Percentiles rank a stretch among this genome's conserved stretches.
phyloP scores from a whole-genome alignment of 1,284 basidiomycete species.

The Pholiota adiposa region DNA sequence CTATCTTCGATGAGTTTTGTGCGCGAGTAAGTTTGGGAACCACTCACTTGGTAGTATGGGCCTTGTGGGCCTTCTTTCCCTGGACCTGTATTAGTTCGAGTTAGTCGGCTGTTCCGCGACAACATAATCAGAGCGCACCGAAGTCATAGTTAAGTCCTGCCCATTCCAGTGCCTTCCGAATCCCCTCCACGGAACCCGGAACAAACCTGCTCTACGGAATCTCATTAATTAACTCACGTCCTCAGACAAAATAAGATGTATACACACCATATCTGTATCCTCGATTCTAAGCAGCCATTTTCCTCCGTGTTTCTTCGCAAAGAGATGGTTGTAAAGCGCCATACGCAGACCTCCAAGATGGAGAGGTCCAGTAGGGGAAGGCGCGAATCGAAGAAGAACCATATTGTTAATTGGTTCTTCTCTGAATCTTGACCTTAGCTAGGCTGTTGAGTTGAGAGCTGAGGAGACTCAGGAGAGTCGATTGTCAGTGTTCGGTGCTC shows the following conservation, averaged over 20 bases:
- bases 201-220: slow-evolving; percentile 72
- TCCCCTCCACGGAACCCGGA: slow-evolving; percentile 82
- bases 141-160: slow-evolving; percentile 93
- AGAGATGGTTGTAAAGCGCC: slow-evolving; percentile 92
- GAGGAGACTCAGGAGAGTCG: too few relatives aligned
- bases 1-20: slow-evolving; percentile 43
- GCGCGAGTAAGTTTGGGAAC: neutral
- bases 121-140: slow-evolving; percentile 50
- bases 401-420: slow-evolving; percentile 29
- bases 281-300: slow-evolving; percentile 94
- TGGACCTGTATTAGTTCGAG: slow-evolving; percentile 58
- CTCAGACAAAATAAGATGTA: neutral
- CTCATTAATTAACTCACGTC: neutral
- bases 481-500: too few relatives aligned
- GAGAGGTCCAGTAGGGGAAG: slow-evolving; percentile 93
- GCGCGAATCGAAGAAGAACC: slow-evolving; percentile 89
- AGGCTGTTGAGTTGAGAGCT: too few relatives aligned
- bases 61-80: slow-evolving; percentile 73
- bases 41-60: slow-evolving; percentile 81
- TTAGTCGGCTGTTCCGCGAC: slow-evolving; percentile 4
- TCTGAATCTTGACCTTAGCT: neutral
- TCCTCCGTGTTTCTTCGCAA: slow-evolving; percentile 80
- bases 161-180: slow-evolving; percentile 84
- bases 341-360: slow-evolving; percentile 97
- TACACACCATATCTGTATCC: slow-evolving; percentile 87